Evolutionary conservation across 495 filamentous ascomycete genomes (phyloP), one percentile per base, ranked within the genome.

Genomic region (Podospora bellae-mahoneyi): DNA sequence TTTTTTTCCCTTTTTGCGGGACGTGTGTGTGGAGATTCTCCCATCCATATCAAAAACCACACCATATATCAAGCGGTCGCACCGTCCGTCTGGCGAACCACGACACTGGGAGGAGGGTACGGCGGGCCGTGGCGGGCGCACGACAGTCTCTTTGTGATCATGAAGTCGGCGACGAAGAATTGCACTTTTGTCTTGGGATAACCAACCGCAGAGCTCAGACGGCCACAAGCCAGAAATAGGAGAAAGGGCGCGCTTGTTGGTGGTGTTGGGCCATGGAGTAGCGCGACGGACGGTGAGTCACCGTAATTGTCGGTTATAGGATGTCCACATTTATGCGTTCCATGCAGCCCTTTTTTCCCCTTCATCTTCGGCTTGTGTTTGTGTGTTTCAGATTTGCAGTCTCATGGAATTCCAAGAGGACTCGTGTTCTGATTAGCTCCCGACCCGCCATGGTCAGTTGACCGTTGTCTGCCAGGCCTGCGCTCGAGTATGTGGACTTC

Each of bases 1-100:
- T 68, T 71, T 57, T 58, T 65, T 70, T 60, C 62, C 34, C 30
- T 55, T 68, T 72, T 69, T 73, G 71, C 71, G 69, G 68, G 30
- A 30, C 30, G 39, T 26, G 39, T 60, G 26, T 57, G 68, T 32
- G 56, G 61, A 20, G 28, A 15, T 63, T 32, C 20, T 67, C 28
- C 30, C 30, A 32, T 32, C 30, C 30, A 32, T 32, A 32, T 32
- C 30, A 32, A 5, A 32, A 32, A 32, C 59, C 66, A 54, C 32
- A 57, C 44, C 66, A 63, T 19, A 23, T 28, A 62, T 60, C 28
- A 62, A 30, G 13, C 26, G 60, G 60, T 39, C 60, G 19, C 30
- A 63, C 20, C 16, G 32, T 56, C 65, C 53, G 16, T 23, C 66
- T 64, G 60, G 66, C 66, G 60, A 68, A 68, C 66, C 66, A 68